Conservation (phyloP, 2,329 filamentous ascomycete species). For the Xylariaceae sp. region DNA sequence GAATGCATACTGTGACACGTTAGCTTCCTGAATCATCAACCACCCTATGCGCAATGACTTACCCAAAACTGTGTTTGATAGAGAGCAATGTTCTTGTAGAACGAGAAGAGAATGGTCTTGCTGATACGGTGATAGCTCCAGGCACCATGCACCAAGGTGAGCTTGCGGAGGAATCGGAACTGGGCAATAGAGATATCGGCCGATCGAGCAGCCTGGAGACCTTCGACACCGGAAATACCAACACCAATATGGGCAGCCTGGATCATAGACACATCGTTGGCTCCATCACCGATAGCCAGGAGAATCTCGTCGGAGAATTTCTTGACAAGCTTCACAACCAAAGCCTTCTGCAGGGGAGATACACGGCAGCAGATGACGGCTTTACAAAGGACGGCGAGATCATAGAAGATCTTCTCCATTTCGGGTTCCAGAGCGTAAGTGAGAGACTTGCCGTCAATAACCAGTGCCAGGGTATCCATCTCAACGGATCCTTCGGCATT, state of each 20-base stretch:
- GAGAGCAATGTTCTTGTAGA: constrained; percentile 98
- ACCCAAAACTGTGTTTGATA: constrained; percentile 99
- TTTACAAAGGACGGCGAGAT: constrained; percentile 92
- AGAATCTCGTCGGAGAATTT: constrained; percentile 85
- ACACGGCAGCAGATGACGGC: constrained; percentile 98
- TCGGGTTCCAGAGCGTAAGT: constrained; percentile 92
- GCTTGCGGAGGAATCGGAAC: constrained; percentile 89
- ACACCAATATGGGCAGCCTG: constrained; percentile 97
- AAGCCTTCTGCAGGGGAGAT: constrained; percentile 90
- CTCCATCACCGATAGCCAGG: constrained; percentile 92
- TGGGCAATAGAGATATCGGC: constrained; percentile 95
- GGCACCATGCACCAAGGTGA: constrained; percentile 88
- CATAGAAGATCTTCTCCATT: constrained; percentile 86
- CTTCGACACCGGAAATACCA: constrained; percentile 94
- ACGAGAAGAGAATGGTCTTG: constrained; percentile 96
- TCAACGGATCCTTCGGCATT: constrained; percentile 74
- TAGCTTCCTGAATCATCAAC: constrained; percentile 3
- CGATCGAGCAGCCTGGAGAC: constrained; percentile 90
- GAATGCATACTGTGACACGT: constrained; percentile 70
- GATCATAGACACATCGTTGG: constrained; percentile 99
- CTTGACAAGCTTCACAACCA: constrained; percentile 98
- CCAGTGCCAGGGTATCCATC: constrained; percentile 78
- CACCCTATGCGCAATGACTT: constrained; percentile 36
- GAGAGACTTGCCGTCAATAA: constrained; percentile 94
- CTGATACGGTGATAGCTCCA: constrained; percentile 98